Evolutionary conservation across 208 protist genomes (phyloP), one percentile per base, ranked within the genome.

Genomic region (Zelonia costaricensis): DNA sequence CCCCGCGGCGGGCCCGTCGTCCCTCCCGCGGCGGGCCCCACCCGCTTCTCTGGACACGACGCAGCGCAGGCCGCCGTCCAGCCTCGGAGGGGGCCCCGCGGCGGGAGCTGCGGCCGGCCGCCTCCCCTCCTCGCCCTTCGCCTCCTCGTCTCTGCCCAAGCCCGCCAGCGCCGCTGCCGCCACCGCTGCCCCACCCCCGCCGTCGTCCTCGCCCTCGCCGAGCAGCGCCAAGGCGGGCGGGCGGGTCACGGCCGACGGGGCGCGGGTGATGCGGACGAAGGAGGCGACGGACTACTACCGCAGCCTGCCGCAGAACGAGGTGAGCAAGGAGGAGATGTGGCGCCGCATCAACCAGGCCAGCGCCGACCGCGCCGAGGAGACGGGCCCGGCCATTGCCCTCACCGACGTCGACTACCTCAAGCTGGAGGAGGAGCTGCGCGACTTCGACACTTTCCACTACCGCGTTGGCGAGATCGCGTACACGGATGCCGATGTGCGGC

Each of bases 291-390:
- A 89, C 60, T 95, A 95, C 65, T 95, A 93, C 66, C 47, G 69
- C 15, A 59, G 78, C n/a, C 53, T 95, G 36, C 84, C 89, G 31
- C 74, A 70, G n/a, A 89, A 93, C 40, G 80, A 80, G 40, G 55
- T 93, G 63, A 80, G 76, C 43, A 95, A 95, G 54, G 86, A 95
- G 65, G 82, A 95, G 47, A 93, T 95, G 86, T 93, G 89, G 86
- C 44, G 52, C 20, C 84, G 86, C 49, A 93, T 93, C 55, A 69
- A 58, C 67, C 54, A 57, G 45, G 68, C 70, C 12, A 72, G 54
- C 67, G 87, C 75, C 51, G 80, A 82, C 62, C 70, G 61, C 62
- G 62, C 78, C 27, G 64, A 74, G 67, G 44, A 31, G 13, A 30
- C 36, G 31, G 54, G 40, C 12, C 59, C 67, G 12, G 69, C 76